Evolutionary conservation across 2,329 filamentous ascomycete genomes (phyloP).

Genomic region (Boeremia exigua): DNA sequence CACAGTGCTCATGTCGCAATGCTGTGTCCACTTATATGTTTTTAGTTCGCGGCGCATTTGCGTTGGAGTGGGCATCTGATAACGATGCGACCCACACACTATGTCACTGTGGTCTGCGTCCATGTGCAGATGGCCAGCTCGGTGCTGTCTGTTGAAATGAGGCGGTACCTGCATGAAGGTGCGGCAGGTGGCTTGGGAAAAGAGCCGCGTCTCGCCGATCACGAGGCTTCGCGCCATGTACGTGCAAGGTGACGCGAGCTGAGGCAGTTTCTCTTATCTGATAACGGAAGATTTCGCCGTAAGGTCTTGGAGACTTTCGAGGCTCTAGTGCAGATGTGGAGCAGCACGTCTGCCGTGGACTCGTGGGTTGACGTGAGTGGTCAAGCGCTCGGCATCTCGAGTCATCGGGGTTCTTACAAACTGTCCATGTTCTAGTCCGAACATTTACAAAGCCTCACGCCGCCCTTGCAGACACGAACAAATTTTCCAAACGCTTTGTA

Average conservation of each 20-base stretch:
- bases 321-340: slow-evolving; percentile 8
- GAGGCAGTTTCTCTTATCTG: not conserved
- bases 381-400: slow-evolving; percentile 2
- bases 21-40: slow-evolving; percentile 18
- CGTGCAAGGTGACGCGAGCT: slow-evolving; percentile 16
- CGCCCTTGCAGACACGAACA: not conserved
- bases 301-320: not conserved
- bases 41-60: slow-evolving; percentile 4
- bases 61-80: slow-evolving; percentile 7
- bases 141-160: not conserved
- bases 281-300: slow-evolving; percentile 8
- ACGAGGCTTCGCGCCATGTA: slow-evolving; percentile 14
- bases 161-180: slow-evolving; percentile 14
- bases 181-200: not conserved
- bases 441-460: slow-evolving; percentile 3
- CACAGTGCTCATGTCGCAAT: slow-evolving; percentile 17
- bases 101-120: slow-evolving; percentile 6
- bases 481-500: not conserved
- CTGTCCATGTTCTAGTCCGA: slow-evolving; percentile 11
- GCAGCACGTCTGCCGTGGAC: not conserved
- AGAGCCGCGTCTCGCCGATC: slow-evolving; percentile 14
- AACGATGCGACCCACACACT: slow-evolving; percentile 5
- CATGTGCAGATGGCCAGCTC: not conserved
- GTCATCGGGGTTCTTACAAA: slow-evolving; percentile 15
- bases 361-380: slow-evolving; percentile 8